These are phyloP conservation scores for Colletotrichum lupini DNA, from an alignment of 2,329 filamentous ascomycete species.

Conservation along the genomic window DNA sequence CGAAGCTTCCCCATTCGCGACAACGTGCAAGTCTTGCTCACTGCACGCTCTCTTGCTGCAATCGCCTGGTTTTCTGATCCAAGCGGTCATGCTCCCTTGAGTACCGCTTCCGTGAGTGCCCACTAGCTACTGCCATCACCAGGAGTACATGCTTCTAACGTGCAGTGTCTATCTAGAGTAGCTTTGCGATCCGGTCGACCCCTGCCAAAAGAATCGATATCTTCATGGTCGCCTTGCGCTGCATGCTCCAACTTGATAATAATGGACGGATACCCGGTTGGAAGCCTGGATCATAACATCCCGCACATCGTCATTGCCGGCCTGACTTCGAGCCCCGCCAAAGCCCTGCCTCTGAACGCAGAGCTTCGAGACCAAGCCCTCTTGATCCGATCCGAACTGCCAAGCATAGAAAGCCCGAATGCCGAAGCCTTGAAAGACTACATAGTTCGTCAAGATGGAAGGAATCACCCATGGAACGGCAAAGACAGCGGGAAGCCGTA, in stretches of 20 bases:
- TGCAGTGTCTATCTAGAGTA: constrained; percentile 7
- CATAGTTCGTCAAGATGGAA: constrained; percentile 74
- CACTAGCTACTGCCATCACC: background rate
- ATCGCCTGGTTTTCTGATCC: background rate
- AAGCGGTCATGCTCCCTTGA: constrained; percentile 23
- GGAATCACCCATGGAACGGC: constrained; percentile 73
- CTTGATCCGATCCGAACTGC: constrained; percentile 76
- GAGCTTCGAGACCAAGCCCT: constrained; percentile 69
- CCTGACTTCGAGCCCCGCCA: constrained; percentile 58
- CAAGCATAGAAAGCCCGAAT: constrained; percentile 72
- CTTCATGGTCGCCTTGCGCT: constrained; percentile 39
- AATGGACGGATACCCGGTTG: constrained; percentile 84
- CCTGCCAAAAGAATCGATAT: constrained; percentile 18
- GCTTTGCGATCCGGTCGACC: constrained; percentile 18
- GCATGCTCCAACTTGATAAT: constrained; percentile 30
- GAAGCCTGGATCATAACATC: constrained; percentile 88
- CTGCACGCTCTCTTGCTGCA: background rate
- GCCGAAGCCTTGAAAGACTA: constrained; percentile 73
- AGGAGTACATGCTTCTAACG: background rate
- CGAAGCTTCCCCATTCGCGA: constrained; percentile 14
- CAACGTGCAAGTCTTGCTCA: background rate
- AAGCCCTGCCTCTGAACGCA: constrained; percentile 56
- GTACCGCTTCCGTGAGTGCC: constrained; percentile 4
- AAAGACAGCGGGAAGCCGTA: constrained; percentile 63
- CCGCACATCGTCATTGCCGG: constrained; percentile 87